These are phyloP conservation scores for Dryas drummondii DNA, from an alignment of 306 rosid species.

Conservation along the genomic window DNA sequence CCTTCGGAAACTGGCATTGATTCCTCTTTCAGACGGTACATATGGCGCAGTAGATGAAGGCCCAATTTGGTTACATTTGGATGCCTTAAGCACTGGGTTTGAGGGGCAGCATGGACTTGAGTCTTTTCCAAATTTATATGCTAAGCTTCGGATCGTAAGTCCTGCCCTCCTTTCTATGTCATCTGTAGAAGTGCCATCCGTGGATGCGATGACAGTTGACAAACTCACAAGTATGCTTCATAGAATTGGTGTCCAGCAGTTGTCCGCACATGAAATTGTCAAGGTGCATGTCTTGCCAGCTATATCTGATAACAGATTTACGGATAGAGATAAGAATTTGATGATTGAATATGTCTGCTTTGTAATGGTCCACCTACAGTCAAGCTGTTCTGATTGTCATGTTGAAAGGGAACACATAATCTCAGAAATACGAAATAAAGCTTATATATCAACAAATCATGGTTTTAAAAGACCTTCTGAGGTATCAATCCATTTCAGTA, in stretches of 20 bases:
- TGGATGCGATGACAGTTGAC: constrained; percentile 37
- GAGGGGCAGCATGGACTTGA: constrained; percentile 56
- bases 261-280: constrained; percentile 88
- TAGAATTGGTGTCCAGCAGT: constrained; percentile 72
- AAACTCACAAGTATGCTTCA: constrained; percentile 60
- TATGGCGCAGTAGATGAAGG: constrained; percentile 70
- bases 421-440: constrained; percentile 55
- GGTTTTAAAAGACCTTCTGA: constrained; percentile 73
- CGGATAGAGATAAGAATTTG: constrained; percentile 40
- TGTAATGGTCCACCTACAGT: constrained; percentile 72
- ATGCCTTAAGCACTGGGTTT: constrained; percentile 43
- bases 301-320: constrained; percentile 44
- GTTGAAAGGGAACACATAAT: constrained; percentile 58
- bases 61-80: constrained; percentile 79
- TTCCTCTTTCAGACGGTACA: constrained; percentile 92
- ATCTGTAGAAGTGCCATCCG: constrained; percentile 41
- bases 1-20: constrained; percentile 54
- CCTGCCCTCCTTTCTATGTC: constrained; percentile 63
- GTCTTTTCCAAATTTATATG: constrained; percentile 64
- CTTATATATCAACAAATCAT: constrained; percentile 62
- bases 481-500: constrained; percentile 74
- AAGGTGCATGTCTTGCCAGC: constrained; percentile 80
- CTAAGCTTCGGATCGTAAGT: constrained; percentile 67
- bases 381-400: constrained; percentile 68
- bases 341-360: constrained; percentile 84